A percentile compares a stretch with the other conserved stretches of the same genome.
Conservation (phyloP, 441 rosid genomes). For the Gossypium trilobum region DNA sequence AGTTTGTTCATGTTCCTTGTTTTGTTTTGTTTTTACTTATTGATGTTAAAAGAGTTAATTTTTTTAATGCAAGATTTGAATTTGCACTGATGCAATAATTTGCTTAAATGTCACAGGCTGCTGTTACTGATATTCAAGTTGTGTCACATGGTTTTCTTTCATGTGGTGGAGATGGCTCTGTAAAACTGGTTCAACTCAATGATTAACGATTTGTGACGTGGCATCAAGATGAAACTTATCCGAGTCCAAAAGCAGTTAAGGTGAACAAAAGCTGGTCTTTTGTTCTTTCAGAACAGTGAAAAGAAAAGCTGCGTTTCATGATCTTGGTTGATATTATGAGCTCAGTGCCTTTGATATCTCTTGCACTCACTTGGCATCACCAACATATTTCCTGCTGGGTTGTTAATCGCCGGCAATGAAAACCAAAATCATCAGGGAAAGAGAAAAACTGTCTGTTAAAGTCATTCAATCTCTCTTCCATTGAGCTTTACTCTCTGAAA, state of each 20-base stretch:
- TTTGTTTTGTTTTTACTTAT: neutral
- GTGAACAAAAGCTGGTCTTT: neutral
- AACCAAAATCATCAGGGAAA: neutral
- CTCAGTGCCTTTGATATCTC: neutral
- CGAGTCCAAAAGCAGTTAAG: neutral
- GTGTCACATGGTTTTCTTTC: slow-evolving; percentile 69
- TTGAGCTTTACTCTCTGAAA: neutral
- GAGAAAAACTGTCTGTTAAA: neutral
- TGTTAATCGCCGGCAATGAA: neutral
- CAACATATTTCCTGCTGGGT: neutral
- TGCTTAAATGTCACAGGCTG: slow-evolving; percentile 51
- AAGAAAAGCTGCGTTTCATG: neutral
- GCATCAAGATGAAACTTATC: neutral
- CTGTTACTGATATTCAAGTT: slow-evolving; percentile 80
- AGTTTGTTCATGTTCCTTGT: neutral
- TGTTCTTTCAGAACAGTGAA: neutral
- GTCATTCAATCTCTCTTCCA: neutral
- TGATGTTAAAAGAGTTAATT: neutral
- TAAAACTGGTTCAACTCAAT: slow-evolving; percentile 53
- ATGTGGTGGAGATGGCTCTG: slow-evolving; percentile 86
- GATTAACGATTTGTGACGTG: slow-evolving; percentile 24
- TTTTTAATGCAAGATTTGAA: slow-evolving; percentile 2
- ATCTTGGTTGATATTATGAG: neutral
- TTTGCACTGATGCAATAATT: neutral
- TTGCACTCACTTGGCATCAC: neutral